Evolutionary conservation across 495 filamentous ascomycete species (phyloP).

Genomic region (Cetradonia linearis): DNA sequence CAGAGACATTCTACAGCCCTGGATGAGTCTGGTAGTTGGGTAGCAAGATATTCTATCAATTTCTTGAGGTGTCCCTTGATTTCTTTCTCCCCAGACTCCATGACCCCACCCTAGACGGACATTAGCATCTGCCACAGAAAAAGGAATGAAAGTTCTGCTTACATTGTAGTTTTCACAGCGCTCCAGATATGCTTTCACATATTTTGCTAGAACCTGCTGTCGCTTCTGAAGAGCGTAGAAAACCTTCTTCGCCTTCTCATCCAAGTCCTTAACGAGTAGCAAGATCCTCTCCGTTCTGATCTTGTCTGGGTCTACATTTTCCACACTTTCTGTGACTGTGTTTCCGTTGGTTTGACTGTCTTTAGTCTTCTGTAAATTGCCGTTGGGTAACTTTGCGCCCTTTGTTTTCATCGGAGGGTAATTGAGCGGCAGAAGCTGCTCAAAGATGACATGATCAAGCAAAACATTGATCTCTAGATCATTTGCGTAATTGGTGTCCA

Average conservation of each 20-base stretch:
- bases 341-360: slow-evolving; percentile 39
- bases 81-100: slow-evolving; percentile 58
- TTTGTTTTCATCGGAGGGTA: slow-evolving; percentile 75
- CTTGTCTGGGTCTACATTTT: slow-evolving; percentile 62
- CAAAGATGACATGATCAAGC: slow-evolving; percentile 77
- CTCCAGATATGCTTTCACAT: slow-evolving; percentile 60
- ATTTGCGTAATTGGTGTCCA: slow-evolving; percentile 84
- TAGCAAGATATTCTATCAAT: slow-evolving; percentile 57
- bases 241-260: slow-evolving; percentile 68
- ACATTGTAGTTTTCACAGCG: slow-evolving; percentile 76
- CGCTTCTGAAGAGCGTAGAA: slow-evolving; percentile 79
- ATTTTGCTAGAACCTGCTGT: slow-evolving; percentile 57
- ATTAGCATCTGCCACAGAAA: slow-evolving; percentile 3
- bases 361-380: slow-evolving; percentile 49
- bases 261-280: slow-evolving; percentile 66
- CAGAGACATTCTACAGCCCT: slow-evolving; percentile 62
- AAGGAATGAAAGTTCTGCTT: slow-evolving; percentile 24
- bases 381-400: slow-evolving; percentile 46
- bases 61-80: slow-evolving; percentile 57
- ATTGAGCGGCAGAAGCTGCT: slow-evolving; percentile 69
- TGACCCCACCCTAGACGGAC: slow-evolving; percentile 56
- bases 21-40: slow-evolving; percentile 61
- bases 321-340: slow-evolving; percentile 37
- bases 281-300: slow-evolving; percentile 79
- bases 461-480: slow-evolving; percentile 75